A percentile compares a stretch with the other conserved stretches of the same genome.
These are phyloP conservation scores for Tubosaeta sp. DNA, from an alignment of 768 basidiomycete species.

Conservation along the genomic window DNA sequence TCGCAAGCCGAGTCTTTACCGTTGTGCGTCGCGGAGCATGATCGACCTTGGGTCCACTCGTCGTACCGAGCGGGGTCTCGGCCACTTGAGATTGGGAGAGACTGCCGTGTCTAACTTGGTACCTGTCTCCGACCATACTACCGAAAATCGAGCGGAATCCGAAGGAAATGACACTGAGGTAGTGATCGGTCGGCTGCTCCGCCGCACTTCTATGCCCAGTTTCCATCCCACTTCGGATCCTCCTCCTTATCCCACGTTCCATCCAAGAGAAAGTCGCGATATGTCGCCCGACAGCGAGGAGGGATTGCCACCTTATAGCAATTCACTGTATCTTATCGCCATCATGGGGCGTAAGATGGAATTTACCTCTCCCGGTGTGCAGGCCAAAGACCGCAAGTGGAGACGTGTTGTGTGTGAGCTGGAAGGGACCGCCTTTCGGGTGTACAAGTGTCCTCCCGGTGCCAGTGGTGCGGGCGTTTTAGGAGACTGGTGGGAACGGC, in stretches of 20 bases:
- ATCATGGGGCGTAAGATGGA: constrained; percentile 92
- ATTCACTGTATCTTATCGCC: constrained; percentile 74
- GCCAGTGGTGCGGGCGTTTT: constrained; percentile 47
- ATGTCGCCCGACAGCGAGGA: constrained; percentile 79
- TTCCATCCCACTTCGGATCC: constrained; percentile 56
- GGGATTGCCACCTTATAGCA: constrained; percentile 74
- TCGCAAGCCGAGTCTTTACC: constrained; percentile 46
- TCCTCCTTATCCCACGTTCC: constrained; percentile 63
- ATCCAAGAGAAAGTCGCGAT: constrained; percentile 19
- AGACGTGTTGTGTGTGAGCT: constrained; percentile 81
- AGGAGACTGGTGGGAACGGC: constrained; percentile 76
- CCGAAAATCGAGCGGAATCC: constrained; percentile 11
- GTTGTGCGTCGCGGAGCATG: constrained; percentile 61
- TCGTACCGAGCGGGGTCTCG: constrained; percentile 25
- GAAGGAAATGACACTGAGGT: constrained; percentile 22
- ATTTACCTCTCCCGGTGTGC: constrained; percentile 78
- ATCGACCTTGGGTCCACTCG: constrained; percentile 44
- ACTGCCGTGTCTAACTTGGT: constrained; percentile 4
- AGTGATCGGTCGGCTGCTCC: constrained; percentile 41
- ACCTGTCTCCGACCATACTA: constrained; percentile 11
- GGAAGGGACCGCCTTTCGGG: constrained; percentile 84
- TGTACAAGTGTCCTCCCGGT: constrained; percentile 55
- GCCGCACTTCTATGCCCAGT: constrained; percentile 69
- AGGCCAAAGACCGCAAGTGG: constrained; percentile 92
- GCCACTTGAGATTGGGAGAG: constrained; percentile 17